Percentiles rank a stretch among this genome's conserved stretches.
These are phyloP conservation scores for Balakata baccata DNA, from an alignment of 345 rosid genomes.

Conservation along the genomic window DNA sequence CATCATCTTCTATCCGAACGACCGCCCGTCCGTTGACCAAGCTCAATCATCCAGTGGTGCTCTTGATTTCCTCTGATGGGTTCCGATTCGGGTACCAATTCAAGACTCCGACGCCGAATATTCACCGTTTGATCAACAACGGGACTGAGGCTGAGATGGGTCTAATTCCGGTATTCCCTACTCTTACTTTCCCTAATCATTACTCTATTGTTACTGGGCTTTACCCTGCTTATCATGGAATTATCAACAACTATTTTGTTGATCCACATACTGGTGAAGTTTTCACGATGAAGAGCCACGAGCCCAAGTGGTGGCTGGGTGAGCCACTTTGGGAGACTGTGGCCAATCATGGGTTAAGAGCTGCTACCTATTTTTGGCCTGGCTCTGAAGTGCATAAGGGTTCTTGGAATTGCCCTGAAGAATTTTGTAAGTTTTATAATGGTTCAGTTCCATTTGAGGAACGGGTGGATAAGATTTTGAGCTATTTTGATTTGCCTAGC, in stretches of 20 bases:
- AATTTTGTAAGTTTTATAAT: constrained; percentile 57
- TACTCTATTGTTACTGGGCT: constrained; percentile 92
- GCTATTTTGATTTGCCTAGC: constrained; percentile 68
- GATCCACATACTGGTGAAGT: constrained; percentile 58
- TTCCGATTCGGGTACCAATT: constrained; percentile 93
- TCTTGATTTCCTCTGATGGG: constrained; percentile 84
- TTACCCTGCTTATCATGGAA: constrained; percentile 83
- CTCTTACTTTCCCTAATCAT: constrained; percentile 88
- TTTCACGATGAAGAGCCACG: constrained; percentile 73
- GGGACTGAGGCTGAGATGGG: constrained; percentile 91
- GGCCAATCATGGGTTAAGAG: constrained; percentile 68
- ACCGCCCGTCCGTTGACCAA: constrained; percentile 56
- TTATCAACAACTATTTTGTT: constrained; percentile 62
- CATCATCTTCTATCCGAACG: constrained; percentile 22
- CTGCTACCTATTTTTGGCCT: constrained; percentile 95
- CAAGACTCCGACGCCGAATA: constrained; percentile 69
- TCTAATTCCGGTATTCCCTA: constrained; percentile 81
- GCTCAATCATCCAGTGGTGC: constrained; percentile 61
- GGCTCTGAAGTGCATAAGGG: constrained; percentile 96
- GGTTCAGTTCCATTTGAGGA: constrained; percentile 80
- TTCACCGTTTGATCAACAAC: constrained; percentile 62
- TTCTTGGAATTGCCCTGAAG: constrained; percentile 72
- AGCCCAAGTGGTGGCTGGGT: constrained; percentile 92
- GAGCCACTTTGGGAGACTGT: constrained; percentile 96
- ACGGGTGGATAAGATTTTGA: constrained; percentile 70